A percentile compares a stretch with the other conserved stretches of the same genome.
Evolutionary conservation across 768 basidiomycete genomes (phyloP).

Genomic region (Lactifluus hygrophoroides): DNA sequence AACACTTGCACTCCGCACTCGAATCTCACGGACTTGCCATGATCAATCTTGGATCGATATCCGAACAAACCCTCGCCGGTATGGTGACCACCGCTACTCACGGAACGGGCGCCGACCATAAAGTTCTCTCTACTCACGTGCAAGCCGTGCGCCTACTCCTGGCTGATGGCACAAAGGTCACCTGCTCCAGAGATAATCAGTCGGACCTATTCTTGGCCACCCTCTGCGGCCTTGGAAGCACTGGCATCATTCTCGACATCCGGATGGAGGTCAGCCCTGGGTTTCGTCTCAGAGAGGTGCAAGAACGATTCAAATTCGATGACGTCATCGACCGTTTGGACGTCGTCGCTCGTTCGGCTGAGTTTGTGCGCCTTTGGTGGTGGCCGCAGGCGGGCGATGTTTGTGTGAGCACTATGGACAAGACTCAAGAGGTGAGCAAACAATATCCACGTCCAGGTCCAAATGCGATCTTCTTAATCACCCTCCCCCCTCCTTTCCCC

Average conservation of each 20-base stretch:
- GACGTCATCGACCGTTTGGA: constrained; percentile 53
- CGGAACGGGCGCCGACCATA: constrained; percentile 75
- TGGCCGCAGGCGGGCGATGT: constrained; percentile 72
- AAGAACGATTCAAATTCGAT: constrained; percentile 53
- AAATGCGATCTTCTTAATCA: constrained; percentile 5
- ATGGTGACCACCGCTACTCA: constrained; percentile 92
- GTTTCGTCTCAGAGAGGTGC: constrained; percentile 71
- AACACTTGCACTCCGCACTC: constrained; percentile 62
- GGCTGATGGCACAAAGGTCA: constrained; percentile 62
- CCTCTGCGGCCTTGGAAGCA: constrained; percentile 83
- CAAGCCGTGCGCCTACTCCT: constrained; percentile 66
- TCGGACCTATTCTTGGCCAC: constrained; percentile 82
- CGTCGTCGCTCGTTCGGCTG: constrained; percentile 46
- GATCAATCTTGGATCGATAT: constrained; percentile 91
- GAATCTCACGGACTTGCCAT: constrained; percentile 66
- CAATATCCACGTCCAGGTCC: not conserved
- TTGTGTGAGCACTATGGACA: constrained; percentile 63
- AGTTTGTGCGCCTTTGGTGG: constrained; percentile 96
- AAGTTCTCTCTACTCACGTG: constrained; percentile 77
- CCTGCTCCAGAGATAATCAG: constrained; percentile 54
- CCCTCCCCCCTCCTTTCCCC: no score
- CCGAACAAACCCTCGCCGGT: constrained; percentile 91
- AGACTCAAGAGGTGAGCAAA: constrained; percentile 66
- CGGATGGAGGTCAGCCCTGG: constrained; percentile 72
- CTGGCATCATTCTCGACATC: constrained; percentile 78